Evolutionary conservation across 2,329 filamentous ascomycete species (phyloP).

Genomic region (Waltergamsia citrina): DNA sequence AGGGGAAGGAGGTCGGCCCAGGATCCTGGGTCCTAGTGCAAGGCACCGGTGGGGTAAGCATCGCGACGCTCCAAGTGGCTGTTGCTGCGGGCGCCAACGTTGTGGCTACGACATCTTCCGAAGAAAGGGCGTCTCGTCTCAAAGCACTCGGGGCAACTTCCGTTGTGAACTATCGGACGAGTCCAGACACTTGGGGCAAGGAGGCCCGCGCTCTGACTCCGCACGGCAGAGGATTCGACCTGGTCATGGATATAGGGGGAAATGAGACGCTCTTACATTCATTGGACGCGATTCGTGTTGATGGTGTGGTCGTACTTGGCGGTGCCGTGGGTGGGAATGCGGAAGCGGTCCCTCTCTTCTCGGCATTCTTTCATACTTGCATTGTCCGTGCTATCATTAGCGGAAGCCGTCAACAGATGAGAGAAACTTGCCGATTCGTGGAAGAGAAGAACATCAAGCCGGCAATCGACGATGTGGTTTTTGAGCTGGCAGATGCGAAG

Average conservation of each 20-base stretch:
- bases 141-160: slow-evolving; percentile 46
- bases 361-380: slow-evolving; percentile 11
- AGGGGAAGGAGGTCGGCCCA: slow-evolving; percentile 25
- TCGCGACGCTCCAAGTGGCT: slow-evolving; percentile 19
- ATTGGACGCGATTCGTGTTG: slow-evolving; percentile 34
- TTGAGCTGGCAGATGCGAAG: slow-evolving; percentile 18
- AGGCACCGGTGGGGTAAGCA: slow-evolving; percentile 28
- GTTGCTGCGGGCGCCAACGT: slow-evolving; percentile 2
- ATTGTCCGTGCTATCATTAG: slow-evolving; percentile 17
- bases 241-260: slow-evolving; percentile 59
- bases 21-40: slow-evolving; percentile 25
- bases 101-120: slow-evolving; percentile 39
- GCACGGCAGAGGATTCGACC: slow-evolving; percentile 43
- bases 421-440: slow-evolving; percentile 17
- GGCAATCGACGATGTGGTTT: slow-evolving; percentile 18
- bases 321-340: slow-evolving; percentile 20
- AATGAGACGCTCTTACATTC: slow-evolving; percentile 48
- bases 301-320: slow-evolving; percentile 21
- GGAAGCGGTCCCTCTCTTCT: slow-evolving; percentile 13
- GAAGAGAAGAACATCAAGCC: slow-evolving; percentile 19
- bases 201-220: slow-evolving; percentile 39
- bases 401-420: slow-evolving; percentile 16
- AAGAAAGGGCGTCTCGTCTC: slow-evolving; percentile 41
- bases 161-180: slow-evolving; percentile 51
- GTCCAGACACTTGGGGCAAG: slow-evolving; percentile 50